These are phyloP conservation scores for Aspergillus sclerotiicarbonarius DNA, from an alignment of 495 filamentous ascomycete genomes.

Conservation along the genomic window DNA sequence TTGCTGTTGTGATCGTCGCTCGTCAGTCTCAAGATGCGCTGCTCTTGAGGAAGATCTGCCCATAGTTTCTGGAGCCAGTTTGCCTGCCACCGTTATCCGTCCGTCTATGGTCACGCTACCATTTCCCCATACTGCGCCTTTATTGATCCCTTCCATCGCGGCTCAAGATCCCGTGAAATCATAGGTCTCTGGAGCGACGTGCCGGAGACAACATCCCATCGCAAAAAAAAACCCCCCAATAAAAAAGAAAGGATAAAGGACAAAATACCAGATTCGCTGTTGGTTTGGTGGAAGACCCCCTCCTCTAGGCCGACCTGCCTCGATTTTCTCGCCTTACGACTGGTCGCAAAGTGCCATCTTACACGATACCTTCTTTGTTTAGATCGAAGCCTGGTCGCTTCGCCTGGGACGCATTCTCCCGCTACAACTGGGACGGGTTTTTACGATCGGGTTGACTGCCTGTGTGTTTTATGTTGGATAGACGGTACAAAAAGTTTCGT, in stretches of 20 bases:
- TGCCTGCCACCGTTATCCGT: constrained; percentile 39
- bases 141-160: constrained; percentile 15
- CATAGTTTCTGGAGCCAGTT: constrained; percentile 26
- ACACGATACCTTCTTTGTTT: constrained; percentile 11
- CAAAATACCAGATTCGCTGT: constrained; percentile 5
- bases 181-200: constrained; percentile 17
- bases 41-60: constrained; percentile 33
- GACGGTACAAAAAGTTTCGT: constrained; percentile 25
- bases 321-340: constrained; percentile 14
- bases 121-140: constrained; percentile 27
- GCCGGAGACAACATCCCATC: constrained; percentile 1
- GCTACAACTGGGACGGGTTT: constrained; percentile 13
- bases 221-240: constrained; percentile 15
- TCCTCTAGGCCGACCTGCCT: constrained; percentile 12
- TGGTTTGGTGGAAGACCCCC: constrained; percentile 8
- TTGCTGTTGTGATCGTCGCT: constrained; percentile 9
- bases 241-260: constrained; percentile 9
- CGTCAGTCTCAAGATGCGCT: constrained; percentile 34
- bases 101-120: constrained; percentile 38
- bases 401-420: constrained; percentile 15
- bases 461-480: constrained; percentile 23
- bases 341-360: constrained; percentile 18
- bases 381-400: constrained; percentile 39
- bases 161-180: constrained; percentile 13
- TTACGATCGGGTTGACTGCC: constrained; percentile 21